Evolutionary conservation across 2,329 filamentous ascomycete genomes (phyloP), one percentile per base, ranked within the genome.

Genomic region (Stagonosporopsis vannaccii): DNA sequence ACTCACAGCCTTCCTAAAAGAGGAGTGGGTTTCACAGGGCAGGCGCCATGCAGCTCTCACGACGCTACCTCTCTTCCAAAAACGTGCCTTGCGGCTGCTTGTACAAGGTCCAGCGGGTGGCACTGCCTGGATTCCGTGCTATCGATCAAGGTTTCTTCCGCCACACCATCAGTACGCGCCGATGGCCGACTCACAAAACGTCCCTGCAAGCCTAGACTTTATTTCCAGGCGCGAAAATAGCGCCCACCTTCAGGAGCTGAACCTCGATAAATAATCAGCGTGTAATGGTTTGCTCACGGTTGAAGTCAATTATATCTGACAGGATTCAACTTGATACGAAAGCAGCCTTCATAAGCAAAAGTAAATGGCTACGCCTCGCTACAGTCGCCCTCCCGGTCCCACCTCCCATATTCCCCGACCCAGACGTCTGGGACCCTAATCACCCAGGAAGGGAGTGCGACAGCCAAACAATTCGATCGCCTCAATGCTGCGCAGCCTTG

Each of bases 91-190:
- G 51, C 57, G 57, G 59, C 51, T 51, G 40, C 33, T 39, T 26
- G 59, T 59, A 56, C 51, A 47, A 49, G 17, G 17, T 36, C 19
- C 28, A 46, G 44, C 45, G 57, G 45, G 44, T 48, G 57, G 45
- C 54, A 48, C 42, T 37, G 42, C 44, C 39, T 20, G 30, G 25
- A 47, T 44, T 35, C 46, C 46, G 44, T 37, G 36, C 51, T 60
- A 66, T 67, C 58, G 59, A 64, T 62, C 58, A 58, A 57, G 48
- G 51, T 59, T 65, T 58, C 57, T 42, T 51, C 56, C 56, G 54
- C 37, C 32, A 55, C 55, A 53, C 54, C 56, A 46, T 45, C 41
- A 50, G 12, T 28, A 41, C 19, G 45, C 52, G 23, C 53, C 53
- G 46, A 47, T 19, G 22, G 41, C 30, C 42, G 43, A 47, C 43